Base-by-base conservation (phyloP, 805 yeast species). In the Saccharomyces kudriavzevii region DNA sequence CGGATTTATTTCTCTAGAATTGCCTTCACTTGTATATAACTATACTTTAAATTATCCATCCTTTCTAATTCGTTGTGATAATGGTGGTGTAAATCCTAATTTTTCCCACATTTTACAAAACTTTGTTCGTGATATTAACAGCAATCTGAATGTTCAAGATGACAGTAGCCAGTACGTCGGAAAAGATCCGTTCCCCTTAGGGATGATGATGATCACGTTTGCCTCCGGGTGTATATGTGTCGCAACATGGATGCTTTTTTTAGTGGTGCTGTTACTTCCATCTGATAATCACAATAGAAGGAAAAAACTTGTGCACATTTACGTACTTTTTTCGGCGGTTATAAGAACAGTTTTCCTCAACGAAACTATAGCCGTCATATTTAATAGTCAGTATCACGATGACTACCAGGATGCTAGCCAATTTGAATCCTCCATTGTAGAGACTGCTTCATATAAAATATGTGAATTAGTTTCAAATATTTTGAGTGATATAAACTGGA, bases 191-290 rank as follows among this genome's bases (percentile, higher is more conserved):
- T 77, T 76, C 52, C 56, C 60, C 3, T 64, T 68, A 25, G 72
- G 80, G 14, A 71, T 74, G 47, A 65, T 76, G 2, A 65, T 76
- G 45, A 68, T 82, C 3, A 68, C 79, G 47, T 83, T 80, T 67
- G 77, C 77, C n/a, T 63, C 78, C 3, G 74, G 81, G 52, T 80
- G 83, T 0, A 72, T 80, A 20, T 80, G 82, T 55, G 80, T 81
- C 5, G 77, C 84, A 14, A 74, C 84, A 27, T 88, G 95, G 95
- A 81, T 87, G 81, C 71, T 88, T 26, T 69, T 84, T 50, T 56
- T 85, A 17, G 68, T 86, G 31, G 71, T 85, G 46, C 62, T 79
- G 22, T 64, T 87, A 30, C 77, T 68, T 47, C 67, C 68, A 81
- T 22, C 80, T 78, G 61, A 59, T 20, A 62, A 60, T 47, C 65